Base-by-base conservation (phyloP, 352 stramenopile genomes). In the Globisporangium ultimum region DNA sequence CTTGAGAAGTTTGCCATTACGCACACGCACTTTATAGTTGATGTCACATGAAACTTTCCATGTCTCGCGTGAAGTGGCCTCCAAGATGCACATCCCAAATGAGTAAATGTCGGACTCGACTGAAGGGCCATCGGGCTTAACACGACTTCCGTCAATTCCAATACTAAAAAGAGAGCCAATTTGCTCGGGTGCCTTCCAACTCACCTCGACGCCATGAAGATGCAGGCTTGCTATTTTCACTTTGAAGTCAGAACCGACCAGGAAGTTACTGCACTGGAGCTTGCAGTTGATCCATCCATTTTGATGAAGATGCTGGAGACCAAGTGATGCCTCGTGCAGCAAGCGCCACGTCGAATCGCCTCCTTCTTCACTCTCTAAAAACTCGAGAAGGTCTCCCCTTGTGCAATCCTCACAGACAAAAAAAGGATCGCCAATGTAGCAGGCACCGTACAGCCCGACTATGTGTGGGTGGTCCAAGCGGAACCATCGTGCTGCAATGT, bases 241-340 rank as follows among this genome's bases (percentile, higher is more conserved):
- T 54, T 9, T 49, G 22, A 32, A 62, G 60, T 47, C 52, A 7
- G 24, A n/a, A 2, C 36, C 52, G 20, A 73, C 17, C 0, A 48
- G 20, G 3, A 72, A 57, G 13, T 34, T 71, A 4, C 45, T 15
- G 34, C 14, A 41, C 0, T n/a, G 28, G 2, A 68, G 45, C 32
- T 22, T 32, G 9, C 64, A 58, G 18, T 78, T 55, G 4, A 71
- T 18, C 2, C 68, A 52, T 9, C 54, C 55, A 0, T 56, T 50
- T 6, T 68, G 48, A 22, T 75, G 70, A 7, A 78, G 41, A 40
- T 78, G 71, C 17, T 68, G 53, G 11, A 75, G 41, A 12, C 67
- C 67, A 18, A 78, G 48, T 20, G 67, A 64, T 21, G 43, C 61
- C 49, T 75, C 42, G 18, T 65, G 64, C 17, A 78, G 13, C 1